phyloP scores from a whole-genome alignment of 306 rosid species.

The Lagenaria siceraria region DNA sequence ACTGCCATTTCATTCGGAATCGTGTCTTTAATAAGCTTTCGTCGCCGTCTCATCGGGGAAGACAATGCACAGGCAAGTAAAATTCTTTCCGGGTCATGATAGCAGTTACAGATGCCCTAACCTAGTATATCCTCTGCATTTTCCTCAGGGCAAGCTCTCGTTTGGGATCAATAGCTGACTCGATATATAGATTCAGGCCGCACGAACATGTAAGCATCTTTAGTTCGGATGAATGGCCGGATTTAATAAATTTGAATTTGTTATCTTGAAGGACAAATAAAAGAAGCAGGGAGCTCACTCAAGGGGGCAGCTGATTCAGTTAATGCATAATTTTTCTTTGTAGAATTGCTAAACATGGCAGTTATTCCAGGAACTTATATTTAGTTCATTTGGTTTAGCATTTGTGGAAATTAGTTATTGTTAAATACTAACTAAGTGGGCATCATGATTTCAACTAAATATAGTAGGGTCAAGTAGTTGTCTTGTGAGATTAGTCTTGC shows the following conservation, averaged over 20 bases:
- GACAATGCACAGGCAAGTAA: constrained; percentile 1
- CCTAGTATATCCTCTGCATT: not conserved
- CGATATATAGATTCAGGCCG: not conserved
- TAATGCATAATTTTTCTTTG: not conserved
- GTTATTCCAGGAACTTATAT: not conserved
- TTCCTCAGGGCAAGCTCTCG: not conserved
- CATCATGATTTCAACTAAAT: not conserved
- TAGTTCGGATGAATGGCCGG: not conserved
- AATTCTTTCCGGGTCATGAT: not conserved
- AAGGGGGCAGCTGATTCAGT: not conserved
- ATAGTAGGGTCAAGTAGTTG: not conserved
- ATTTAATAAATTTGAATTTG: not conserved
- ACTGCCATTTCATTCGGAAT: not conserved
- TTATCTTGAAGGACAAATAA: not conserved
- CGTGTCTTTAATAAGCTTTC: not conserved
- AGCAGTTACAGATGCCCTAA: not conserved
- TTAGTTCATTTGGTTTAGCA: not conserved
- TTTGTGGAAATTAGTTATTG: not conserved
- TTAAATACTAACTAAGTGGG: not conserved
- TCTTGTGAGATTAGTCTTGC: not conserved
- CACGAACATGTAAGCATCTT: not conserved
- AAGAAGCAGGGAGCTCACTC: not conserved
- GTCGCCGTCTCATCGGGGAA: not conserved
- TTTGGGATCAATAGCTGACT: constrained; percentile 1
- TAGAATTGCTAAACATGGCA: not conserved